phyloP scores from a whole-genome alignment of 306 rosid species.

The Vigna reflexopilosa region DNA sequence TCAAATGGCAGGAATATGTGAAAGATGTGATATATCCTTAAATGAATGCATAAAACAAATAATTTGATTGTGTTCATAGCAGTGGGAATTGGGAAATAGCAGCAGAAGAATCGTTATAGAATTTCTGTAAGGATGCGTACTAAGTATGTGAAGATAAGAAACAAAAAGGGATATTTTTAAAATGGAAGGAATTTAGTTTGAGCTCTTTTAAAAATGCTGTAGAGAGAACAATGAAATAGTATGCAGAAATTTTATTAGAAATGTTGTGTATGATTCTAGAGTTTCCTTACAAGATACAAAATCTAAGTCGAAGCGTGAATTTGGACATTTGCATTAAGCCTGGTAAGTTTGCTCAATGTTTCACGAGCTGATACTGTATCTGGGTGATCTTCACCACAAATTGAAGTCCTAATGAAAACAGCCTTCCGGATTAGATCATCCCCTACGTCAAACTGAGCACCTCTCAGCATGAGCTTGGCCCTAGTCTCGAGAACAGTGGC shows the following conservation, averaged over 20 bases:
- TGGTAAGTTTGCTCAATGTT: slow-evolving; percentile 78
- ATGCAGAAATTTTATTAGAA: slow-evolving; percentile 60
- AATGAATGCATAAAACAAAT: neutral
- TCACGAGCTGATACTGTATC: slow-evolving; percentile 81
- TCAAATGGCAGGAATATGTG: neutral
- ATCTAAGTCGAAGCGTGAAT: slow-evolving; percentile 69
- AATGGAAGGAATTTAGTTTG: slow-evolving; percentile 40
- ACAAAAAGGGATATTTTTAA: neutral
- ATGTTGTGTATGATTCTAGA: slow-evolving; percentile 55
- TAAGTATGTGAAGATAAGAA: neutral
- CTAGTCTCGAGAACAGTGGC: slow-evolving; percentile 87
- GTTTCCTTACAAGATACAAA: slow-evolving; percentile 56
- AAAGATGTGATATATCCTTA: neutral
- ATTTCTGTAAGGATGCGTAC: neutral
- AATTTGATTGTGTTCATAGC: slow-evolving; percentile 2
- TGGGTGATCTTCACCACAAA: slow-evolving; percentile 86
- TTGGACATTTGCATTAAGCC: slow-evolving; percentile 76
- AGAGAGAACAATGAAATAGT: slow-evolving; percentile 47
- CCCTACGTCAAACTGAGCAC: slow-evolving; percentile 80
- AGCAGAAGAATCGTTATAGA: neutral
- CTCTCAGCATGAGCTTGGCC: slow-evolving; percentile 89
- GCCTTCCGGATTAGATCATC: slow-evolving; percentile 87
- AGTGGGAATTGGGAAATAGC: neutral
- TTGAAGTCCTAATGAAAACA: slow-evolving; percentile 79
- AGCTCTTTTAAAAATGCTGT: slow-evolving; percentile 40